Base-by-base conservation (phyloP, 371 early-diverging fungal genomes). In the Mycotypha africana region DNA sequence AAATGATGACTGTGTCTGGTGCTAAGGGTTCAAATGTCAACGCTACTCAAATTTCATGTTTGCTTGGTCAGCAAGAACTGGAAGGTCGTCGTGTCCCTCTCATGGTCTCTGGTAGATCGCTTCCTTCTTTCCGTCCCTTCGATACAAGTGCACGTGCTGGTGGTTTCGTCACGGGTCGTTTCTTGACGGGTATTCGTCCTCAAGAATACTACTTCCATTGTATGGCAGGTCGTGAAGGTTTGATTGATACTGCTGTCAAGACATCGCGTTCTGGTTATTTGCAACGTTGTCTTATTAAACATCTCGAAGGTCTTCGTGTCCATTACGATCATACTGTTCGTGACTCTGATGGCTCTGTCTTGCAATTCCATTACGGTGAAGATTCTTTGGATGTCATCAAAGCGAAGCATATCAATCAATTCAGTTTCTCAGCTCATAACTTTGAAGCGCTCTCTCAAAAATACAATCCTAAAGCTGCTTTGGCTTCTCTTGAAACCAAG, bases 221-320 rank as follows among this genome's bases (percentile, higher is more conserved):
- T 69, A 99, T 99, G 99, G 99, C 99, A 53, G 99, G 99, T 62
- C 95, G 99, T 74, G 99, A 99, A 84, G 99, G 99, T 57, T 77
- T 99, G 20, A 98, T 99, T 57, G 99, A 99, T 80, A 99, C 99
- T 2, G 99, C 99, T 47, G 98, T 99, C 67, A 99, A 99, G 78
- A 99, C 99, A 0, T 91, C 98, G 34, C 89, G 97, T 62, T 98
- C 99, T 9, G 99, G 99, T 35, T 99, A 99, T 69, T 74, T 99
- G 63, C 99, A 99, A 72, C 90, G 99, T 62, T 99, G 99, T 84
- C 82, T 99, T 59, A 93, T 99, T 62, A 99, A 99, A 82, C 99
- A 98, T 66, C 72, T 99, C 60, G 99, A 99, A 81, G 95, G 98
- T 33, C 67, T 99, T 30, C 76, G 75, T 38, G 97, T 99, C 0